Conservation (phyloP, 1,139 yeast species). For the Geotrichum bryndzae region DNA sequence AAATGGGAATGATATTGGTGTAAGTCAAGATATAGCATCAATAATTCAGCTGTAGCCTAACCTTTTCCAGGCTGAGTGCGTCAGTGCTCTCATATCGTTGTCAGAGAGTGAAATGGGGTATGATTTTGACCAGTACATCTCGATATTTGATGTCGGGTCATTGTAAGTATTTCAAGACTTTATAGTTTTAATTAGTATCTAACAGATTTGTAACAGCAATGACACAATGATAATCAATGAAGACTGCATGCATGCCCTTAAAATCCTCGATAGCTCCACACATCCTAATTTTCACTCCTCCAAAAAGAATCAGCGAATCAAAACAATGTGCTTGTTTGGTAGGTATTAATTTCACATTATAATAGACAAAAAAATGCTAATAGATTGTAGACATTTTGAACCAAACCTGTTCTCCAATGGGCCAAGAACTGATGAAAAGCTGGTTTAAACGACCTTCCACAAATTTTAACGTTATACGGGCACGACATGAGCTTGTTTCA, state of each 20-base stretch:
- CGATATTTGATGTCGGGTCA: constrained; percentile 9
- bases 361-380: background rate
- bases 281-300: constrained; percentile 21
- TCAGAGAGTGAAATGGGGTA: constrained; percentile 5
- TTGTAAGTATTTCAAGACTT: constrained; percentile 2
- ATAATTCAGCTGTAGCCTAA: background rate
- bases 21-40: background rate
- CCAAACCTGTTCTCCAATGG: constrained; percentile 32
- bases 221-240: constrained; percentile 34
- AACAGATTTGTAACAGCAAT: constrained; percentile 2
- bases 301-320: constrained; percentile 9
- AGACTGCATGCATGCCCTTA: constrained; percentile 36
- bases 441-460: constrained; percentile 39
- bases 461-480: constrained; percentile 26
- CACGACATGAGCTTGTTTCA: constrained; percentile 33
- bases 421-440: constrained; percentile 31
- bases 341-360: background rate
- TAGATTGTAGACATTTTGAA: constrained; percentile 18
- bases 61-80: constrained; percentile 11
- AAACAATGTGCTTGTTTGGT: constrained; percentile 23
- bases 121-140: constrained; percentile 7
- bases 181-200: background rate
- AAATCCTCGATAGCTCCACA: constrained; percentile 27
- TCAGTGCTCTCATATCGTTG: constrained; percentile 13
- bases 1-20: constrained; percentile 16